phyloP scores from a whole-genome alignment of 202 grass and related monocot genomes.

The Zizania palustris region DNA sequence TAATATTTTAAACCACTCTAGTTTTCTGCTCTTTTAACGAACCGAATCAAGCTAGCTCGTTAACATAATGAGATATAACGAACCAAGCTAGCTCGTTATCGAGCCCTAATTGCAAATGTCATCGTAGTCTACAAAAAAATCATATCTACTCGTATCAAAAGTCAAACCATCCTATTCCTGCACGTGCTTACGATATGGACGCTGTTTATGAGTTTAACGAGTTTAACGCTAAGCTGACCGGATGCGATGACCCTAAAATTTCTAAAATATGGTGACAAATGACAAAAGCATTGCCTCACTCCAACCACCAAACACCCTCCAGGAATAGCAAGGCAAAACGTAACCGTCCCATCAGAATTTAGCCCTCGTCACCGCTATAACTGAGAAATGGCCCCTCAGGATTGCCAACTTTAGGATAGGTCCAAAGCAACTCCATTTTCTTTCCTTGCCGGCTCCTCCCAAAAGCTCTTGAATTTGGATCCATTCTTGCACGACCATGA shows the following conservation, averaged over 20 bases:
- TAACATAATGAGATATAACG: too few relatives aligned
- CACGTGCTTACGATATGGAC: constrained; percentile 14
- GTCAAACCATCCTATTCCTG: background rate
- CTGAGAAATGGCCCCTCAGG: constrained; percentile 23
- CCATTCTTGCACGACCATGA: constrained; percentile 36
- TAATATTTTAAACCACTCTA: too few relatives aligned
- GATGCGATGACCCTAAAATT: too few relatives aligned
- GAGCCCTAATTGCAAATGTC: too few relatives aligned
- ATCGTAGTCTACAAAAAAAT: background rate
- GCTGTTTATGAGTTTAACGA: constrained; percentile 9
- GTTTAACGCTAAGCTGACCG: too few relatives aligned
- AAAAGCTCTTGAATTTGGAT: constrained; percentile 23
- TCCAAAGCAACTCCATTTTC: constrained; percentile 23
- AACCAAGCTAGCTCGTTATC: too few relatives aligned
- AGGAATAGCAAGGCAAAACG: constrained; percentile 36
- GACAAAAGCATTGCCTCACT: constrained; percentile 20
- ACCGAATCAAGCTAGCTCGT: too few relatives aligned
- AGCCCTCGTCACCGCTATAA: constrained; percentile 34
- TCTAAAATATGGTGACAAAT: too few relatives aligned
- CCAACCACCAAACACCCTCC: constrained; percentile 38
- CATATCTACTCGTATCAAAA: background rate
- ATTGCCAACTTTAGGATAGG: constrained; percentile 57
- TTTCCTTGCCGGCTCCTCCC: constrained; percentile 40
- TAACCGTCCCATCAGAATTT: background rate
- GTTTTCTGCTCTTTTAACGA: too few relatives aligned